These are phyloP conservation scores for Pigoraptor vietnamica DNA, from an alignment of 78 protist genomes.

Conservation along the genomic window DNA sequence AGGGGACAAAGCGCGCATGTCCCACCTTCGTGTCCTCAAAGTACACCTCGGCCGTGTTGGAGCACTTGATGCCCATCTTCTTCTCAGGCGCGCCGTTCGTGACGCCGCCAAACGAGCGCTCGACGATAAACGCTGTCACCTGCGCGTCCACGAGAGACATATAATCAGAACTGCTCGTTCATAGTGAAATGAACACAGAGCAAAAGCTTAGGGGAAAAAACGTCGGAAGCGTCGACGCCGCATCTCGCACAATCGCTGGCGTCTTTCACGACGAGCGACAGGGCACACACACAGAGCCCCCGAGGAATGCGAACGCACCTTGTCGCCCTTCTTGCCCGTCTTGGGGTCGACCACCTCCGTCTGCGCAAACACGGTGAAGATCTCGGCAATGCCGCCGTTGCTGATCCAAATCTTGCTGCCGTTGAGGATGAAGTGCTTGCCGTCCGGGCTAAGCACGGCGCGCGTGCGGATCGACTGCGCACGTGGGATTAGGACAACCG, in stretches of 20 bases:
- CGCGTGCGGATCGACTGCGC: background rate
- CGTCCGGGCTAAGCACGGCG: background rate
- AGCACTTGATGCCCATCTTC: constrained; percentile 23
- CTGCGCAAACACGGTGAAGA: constrained; percentile 32
- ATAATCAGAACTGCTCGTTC: no score
- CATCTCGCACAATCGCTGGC: no score
- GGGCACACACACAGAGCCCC: no score
- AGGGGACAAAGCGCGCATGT: no score
- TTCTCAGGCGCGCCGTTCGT: constrained; percentile 18
- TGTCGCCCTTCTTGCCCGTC: constrained; percentile 9
- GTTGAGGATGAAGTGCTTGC: constrained; percentile 30
- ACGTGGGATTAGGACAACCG: no score
- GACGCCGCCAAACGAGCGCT: constrained; percentile 21
- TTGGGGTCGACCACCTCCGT: background rate
- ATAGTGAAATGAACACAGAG: no score
- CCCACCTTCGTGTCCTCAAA: background rate
- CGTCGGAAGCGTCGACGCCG: no score
- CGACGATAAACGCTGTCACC: constrained; percentile 32
- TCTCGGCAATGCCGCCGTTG: constrained; percentile 34
- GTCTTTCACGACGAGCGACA: no score
- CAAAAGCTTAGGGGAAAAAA: no score
- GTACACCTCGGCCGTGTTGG: constrained; percentile 3
- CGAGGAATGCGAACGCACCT: no score
- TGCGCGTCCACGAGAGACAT: no score
- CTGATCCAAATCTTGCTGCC: constrained; percentile 48